Evolutionary conservation across 208 protist genomes (phyloP), one percentile per base, ranked within the genome.

Genomic region (Acanthamoeba triangularis): DNA sequence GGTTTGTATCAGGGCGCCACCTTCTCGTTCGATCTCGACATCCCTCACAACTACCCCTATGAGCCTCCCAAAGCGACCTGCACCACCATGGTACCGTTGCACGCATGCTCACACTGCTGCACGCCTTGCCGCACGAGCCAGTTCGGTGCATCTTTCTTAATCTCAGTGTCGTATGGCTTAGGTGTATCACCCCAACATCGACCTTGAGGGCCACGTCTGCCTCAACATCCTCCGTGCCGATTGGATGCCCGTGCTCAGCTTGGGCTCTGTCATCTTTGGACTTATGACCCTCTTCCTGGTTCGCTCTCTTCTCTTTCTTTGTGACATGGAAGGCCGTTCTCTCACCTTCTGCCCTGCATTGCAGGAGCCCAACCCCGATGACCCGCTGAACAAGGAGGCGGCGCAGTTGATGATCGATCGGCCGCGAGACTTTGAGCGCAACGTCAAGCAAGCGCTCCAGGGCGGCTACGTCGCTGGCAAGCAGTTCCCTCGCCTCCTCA

Each of bases 181-280:
- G 87, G 88, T 98, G 47, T 98, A 98, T 95, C 98, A 98, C 93
- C 98, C 98, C 49, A 98, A 98, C 90, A 98, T 98, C 74, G 97
- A 98, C 92, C 82, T 96, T 23, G 96, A 98, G 87, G 98, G 98
- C 54, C 95, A 98, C 82, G 97, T 98, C 37, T 98, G 98, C 94
- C 94, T 98, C 20, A 98, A 98, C 85, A 98, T 98, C 95, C 90
- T 98, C 35, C 95, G 98, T 61, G 97, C 98, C 76, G 98, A 98
- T 90, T 98, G 98, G 98, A 98, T 97, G 96, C 98, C 98, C 56
- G 97, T 98, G 44, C 96, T 98, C n/a, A 98, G 74, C 61, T 95
- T 98, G 74, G 97, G 97, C 49, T 93, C 97, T 25, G 96, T 98
- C 54, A 96, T 98, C 95, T 98, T 97, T 88, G 98, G 98, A 78